A percentile compares a stretch with the other conserved stretches of the same genome.
These are phyloP conservation scores for Aspergillus kassunensis DNA, from an alignment of 495 filamentous ascomycete genomes.

Conservation along the genomic window DNA sequence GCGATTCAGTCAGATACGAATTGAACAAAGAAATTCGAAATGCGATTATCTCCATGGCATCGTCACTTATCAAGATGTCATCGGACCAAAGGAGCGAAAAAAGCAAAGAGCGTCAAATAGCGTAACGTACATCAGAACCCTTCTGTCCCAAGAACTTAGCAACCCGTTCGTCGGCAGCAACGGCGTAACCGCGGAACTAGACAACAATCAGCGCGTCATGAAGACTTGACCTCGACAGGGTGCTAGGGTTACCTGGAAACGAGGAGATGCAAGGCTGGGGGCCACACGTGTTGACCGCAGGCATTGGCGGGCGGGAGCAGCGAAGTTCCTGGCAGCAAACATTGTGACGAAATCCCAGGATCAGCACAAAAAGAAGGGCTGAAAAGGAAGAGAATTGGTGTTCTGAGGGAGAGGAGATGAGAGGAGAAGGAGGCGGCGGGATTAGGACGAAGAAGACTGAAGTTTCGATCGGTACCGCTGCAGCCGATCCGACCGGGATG, in stretches of 20 bases:
- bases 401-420: constrained; percentile 12
- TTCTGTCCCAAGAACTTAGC: constrained; percentile 91
- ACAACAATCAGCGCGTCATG: constrained; percentile 26
- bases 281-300: constrained; percentile 47
- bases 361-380: constrained; percentile 23
- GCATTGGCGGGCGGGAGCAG: constrained; percentile 52
- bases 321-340: constrained; percentile 57
- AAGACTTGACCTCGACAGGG: constrained; percentile 1
- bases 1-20: neutral
- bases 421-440: constrained; percentile 21
- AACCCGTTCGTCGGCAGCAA: constrained; percentile 63
- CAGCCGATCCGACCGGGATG: constrained; percentile 38
- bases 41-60: neutral
- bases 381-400: constrained; percentile 25
- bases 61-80: constrained; percentile 8
- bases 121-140: constrained; percentile 69
- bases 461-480: constrained; percentile 32
- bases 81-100: constrained; percentile 20
- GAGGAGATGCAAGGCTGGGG: constrained; percentile 43
- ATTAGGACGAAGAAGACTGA: constrained; percentile 16
- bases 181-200: constrained; percentile 48
- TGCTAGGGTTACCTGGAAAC: constrained; percentile 46
- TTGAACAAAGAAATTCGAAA: neutral
- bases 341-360: constrained; percentile 43
- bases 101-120: constrained; percentile 16